Base-by-base conservation (phyloP, 2,329 filamentous ascomycete species). In the Penicillium sp. region DNA sequence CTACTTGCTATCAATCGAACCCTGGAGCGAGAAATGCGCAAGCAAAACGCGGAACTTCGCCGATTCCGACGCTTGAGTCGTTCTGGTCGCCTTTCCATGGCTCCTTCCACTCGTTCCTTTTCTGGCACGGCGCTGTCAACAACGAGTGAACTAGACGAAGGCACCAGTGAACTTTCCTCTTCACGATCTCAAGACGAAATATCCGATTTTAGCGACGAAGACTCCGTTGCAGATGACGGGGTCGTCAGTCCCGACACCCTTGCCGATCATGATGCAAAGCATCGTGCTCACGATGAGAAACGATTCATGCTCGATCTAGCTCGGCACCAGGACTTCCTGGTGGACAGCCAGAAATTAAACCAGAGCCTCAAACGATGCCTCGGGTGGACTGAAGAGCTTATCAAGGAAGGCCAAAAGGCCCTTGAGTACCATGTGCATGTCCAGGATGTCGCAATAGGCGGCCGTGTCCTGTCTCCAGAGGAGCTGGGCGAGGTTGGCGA, bases 341-440 rank as follows among this genome's bases (percentile, higher is more conserved):
- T 92, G 37, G 92, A 96, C 70, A 94, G 89, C 63, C 92, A 97
- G 68, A 95, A 92, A 77, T 92, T 97, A 80, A 97, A 97, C 69
- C 90, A 95, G 71, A 96, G 90, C 71, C 82, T 99, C 44, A 95
- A 91, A 72, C 84, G 90, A 46, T 99, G 94, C 72, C 81, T 97
- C 31, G 86, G 87, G 62, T 93, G 90, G 84, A 95, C 92, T 0
- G 93, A 99, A 69, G 87, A 89, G 59, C 82, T 99, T 43, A 96
- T 99, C 71, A 87, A 85, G 47, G 92, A 97, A 64, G 94, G 89
- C 6, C 89, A 87, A 68, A 93, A 90, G 69, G 94, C 94, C 0
- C 81, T 99, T 2, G 88, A 89, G 46, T 96, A 96, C 69, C 82
- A 84, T 55, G 90, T 97, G 25, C 83, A 83, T 27, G 84, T 89